These are phyloP conservation scores for Tothia fuscella DNA, from an alignment of 2,329 filamentous ascomycete genomes.

Conservation along the genomic window DNA sequence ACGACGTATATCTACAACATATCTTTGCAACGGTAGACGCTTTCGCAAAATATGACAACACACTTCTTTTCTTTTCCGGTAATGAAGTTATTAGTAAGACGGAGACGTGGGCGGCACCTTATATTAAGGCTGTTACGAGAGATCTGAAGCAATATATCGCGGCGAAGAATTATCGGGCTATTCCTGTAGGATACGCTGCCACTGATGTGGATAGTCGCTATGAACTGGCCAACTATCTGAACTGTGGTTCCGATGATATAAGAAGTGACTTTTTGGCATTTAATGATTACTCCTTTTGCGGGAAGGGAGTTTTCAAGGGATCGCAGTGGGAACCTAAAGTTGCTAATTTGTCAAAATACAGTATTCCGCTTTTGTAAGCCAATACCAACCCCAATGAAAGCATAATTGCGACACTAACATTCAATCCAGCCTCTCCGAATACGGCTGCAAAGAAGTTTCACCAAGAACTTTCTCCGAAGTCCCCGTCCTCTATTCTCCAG, in stretches of 20 bases:
- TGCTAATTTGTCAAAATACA: slow-evolving; percentile 74
- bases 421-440: slow-evolving; percentile 64
- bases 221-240: slow-evolving; percentile 84
- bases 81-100: slow-evolving; percentile 67
- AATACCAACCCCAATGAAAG: neutral
- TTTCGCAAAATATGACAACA: slow-evolving; percentile 75
- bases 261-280: slow-evolving; percentile 82
- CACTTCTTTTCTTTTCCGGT: slow-evolving; percentile 69
- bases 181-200: slow-evolving; percentile 71
- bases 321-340: slow-evolving; percentile 85
- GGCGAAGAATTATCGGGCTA: slow-evolving; percentile 52
- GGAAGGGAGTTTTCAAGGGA: slow-evolving; percentile 51
- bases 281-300: slow-evolving; percentile 84
- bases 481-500: slow-evolving; percentile 60
- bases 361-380: slow-evolving; percentile 64
- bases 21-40: slow-evolving; percentile 81
- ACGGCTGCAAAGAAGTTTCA: slow-evolving; percentile 68
- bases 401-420: slow-evolving; percentile 13
- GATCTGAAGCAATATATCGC: slow-evolving; percentile 74
- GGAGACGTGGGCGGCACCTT: slow-evolving; percentile 52
- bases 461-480: slow-evolving; percentile 74
- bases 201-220: slow-evolving; percentile 81
- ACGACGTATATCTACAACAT: slow-evolving; percentile 60
- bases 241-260: slow-evolving; percentile 75
- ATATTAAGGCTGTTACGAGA: slow-evolving; percentile 59